phyloP scores from a whole-genome alignment of 768 basidiomycete species.

The Phallus indusiatus region DNA sequence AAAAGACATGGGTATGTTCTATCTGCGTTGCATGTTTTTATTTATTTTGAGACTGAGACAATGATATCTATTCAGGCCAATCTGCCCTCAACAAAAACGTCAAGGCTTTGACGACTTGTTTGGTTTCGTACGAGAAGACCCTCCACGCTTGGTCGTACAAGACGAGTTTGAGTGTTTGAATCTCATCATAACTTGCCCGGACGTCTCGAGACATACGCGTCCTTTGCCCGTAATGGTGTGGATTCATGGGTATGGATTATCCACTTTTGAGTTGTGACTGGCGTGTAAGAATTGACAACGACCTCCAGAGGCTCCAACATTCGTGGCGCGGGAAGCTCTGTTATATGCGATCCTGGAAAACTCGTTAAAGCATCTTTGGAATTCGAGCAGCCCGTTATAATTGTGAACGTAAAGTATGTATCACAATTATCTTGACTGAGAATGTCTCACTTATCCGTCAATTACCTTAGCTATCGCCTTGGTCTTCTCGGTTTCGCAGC shows the following conservation, averaged over 20 bases:
- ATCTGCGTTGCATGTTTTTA: not conserved
- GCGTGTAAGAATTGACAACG: slow-evolving; percentile 7
- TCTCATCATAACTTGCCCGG: slow-evolving; percentile 70
- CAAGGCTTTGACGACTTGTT: slow-evolving; percentile 40
- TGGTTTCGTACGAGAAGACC: not conserved
- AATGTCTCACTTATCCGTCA: slow-evolving; percentile 1
- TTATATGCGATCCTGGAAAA: slow-evolving; percentile 68
- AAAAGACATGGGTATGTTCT: slow-evolving; percentile 48
- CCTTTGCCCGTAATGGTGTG: slow-evolving; percentile 68
- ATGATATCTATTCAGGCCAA: slow-evolving; percentile 39
- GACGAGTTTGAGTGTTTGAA: slow-evolving; percentile 77
- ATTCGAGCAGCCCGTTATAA: slow-evolving; percentile 53
- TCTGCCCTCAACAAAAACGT: slow-evolving; percentile 56
- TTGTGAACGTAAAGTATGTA: slow-evolving; percentile 69
- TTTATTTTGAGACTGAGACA: not conserved
- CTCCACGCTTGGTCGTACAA: slow-evolving; percentile 16
- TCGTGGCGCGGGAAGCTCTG: slow-evolving; percentile 63
- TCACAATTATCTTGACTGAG: not conserved
- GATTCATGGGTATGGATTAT: slow-evolving; percentile 64
- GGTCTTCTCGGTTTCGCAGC: slow-evolving; percentile 74
- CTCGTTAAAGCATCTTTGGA: slow-evolving; percentile 60
- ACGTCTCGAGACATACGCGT: slow-evolving; percentile 37
- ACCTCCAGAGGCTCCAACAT: slow-evolving; percentile 49
- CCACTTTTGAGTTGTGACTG: slow-evolving; percentile 1
- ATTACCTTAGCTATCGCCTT: slow-evolving; percentile 51